phyloP scores from a whole-genome alignment of 768 basidiomycete species.

The Boletus reticulatus region DNA sequence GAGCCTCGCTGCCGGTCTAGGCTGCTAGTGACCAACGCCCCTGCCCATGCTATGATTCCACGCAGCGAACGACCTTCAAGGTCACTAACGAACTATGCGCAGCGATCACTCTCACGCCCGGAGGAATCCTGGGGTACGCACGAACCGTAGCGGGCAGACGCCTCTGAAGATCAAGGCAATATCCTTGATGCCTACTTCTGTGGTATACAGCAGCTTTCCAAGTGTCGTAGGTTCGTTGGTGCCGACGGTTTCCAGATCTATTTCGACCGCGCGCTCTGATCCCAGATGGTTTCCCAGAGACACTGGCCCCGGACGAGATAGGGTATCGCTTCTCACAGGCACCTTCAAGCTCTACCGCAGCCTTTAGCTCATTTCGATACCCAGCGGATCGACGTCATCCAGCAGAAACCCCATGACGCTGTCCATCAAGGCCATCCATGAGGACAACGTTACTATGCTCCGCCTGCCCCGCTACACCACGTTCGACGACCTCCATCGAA shows the following conservation, averaged over 20 bases:
- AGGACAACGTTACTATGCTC: slow-evolving; percentile 61
- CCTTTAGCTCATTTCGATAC: slow-evolving; percentile 24
- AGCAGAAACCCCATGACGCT: slow-evolving; percentile 31
- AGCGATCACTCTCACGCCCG: slow-evolving; percentile 13
- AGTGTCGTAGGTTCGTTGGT: neutral
- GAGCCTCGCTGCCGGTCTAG: slow-evolving; percentile 21
- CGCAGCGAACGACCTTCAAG: slow-evolving; percentile 24
- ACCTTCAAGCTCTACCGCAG: slow-evolving; percentile 5
- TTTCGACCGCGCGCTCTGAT: slow-evolving; percentile 15
- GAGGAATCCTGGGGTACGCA: slow-evolving; percentile 13
- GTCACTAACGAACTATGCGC: slow-evolving; percentile 8
- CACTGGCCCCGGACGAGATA: slow-evolving; percentile 15
- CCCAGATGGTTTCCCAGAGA: slow-evolving; percentile 18
- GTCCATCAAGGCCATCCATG: slow-evolving; percentile 63
- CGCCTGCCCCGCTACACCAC: slow-evolving; percentile 47
- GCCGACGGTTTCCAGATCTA: slow-evolving; percentile 19
- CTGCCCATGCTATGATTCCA: slow-evolving; percentile 57
- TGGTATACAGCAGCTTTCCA: slow-evolving; percentile 23
- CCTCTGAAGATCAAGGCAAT: slow-evolving; percentile 30
- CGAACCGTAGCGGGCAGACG: slow-evolving; percentile 24
- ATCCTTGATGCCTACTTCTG: slow-evolving; percentile 44
- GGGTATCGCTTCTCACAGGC: slow-evolving; percentile 7
- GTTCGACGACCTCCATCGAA: slow-evolving; percentile 53
- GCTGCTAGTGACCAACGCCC: slow-evolving; percentile 53
- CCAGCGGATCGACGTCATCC: slow-evolving; percentile 37